These are phyloP conservation scores for Mycena sp. DNA, from an alignment of 1,284 basidiomycete genomes.

Conservation along the genomic window DNA sequence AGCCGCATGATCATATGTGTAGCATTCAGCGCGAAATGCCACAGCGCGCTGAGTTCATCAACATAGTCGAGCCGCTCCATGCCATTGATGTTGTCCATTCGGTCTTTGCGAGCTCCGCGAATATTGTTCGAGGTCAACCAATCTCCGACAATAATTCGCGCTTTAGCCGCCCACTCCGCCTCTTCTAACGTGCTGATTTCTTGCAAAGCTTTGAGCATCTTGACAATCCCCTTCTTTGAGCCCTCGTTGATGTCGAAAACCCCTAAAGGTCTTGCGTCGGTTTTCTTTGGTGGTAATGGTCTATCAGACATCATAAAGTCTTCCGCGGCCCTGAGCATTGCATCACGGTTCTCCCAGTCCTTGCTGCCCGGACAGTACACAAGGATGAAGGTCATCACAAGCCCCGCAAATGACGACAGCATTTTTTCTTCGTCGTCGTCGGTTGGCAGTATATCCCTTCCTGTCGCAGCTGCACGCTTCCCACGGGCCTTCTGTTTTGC, in stretches of 20 bases:
- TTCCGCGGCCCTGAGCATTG: neutral
- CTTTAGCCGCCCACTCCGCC: neutral
- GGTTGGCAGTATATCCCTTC: conserved; percentile 31
- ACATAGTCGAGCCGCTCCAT: conserved; percentile 10
- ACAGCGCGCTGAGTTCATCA: neutral
- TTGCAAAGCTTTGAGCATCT: neutral
- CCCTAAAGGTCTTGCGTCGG: neutral
- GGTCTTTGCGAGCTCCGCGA: conserved; percentile 1
- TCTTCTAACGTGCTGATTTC: neutral
- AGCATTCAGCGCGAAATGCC: conserved; percentile 10
- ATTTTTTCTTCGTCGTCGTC: conserved; percentile 29
- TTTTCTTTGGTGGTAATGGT: neutral
- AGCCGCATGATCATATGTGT: conserved; percentile 13
- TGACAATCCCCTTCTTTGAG: neutral
- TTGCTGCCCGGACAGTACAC: conserved; percentile 32
- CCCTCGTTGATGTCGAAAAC: neutral
- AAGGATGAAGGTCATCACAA: conserved; percentile 33
- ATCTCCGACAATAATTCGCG: conserved; percentile 5
- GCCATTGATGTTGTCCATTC: conserved; percentile 6
- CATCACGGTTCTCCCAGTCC: neutral
- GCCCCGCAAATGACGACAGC: conserved; percentile 10
- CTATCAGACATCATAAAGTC: neutral
- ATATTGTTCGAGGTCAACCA: conserved; percentile 8
- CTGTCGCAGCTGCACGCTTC: conserved; percentile 16
- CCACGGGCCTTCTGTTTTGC: conserved; percentile 27